phyloP scores from a whole-genome alignment of 345 rosid species.

The Melaleuca quinquenervia region DNA sequence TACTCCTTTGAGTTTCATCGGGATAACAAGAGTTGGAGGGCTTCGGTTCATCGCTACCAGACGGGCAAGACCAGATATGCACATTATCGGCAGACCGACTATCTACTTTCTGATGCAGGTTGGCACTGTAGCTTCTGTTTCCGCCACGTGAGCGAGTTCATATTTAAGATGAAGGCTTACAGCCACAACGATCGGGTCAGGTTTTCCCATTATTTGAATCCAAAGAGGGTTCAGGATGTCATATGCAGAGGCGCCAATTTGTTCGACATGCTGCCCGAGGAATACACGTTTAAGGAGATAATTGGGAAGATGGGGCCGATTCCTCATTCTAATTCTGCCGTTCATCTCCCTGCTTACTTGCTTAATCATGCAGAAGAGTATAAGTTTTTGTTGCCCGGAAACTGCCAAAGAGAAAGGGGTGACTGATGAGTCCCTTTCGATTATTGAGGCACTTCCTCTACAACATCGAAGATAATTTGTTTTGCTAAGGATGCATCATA shows the following conservation, averaged over 20 bases:
- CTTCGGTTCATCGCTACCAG: slow-evolving; percentile 64
- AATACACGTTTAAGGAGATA: slow-evolving; percentile 79
- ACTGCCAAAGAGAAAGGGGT: slow-evolving; percentile 75
- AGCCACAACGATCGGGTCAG: slow-evolving; percentile 87
- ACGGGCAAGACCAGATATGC: slow-evolving; percentile 64
- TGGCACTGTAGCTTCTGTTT: slow-evolving; percentile 99
- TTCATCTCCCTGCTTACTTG: slow-evolving; percentile 67
- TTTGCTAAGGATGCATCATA: background rate
- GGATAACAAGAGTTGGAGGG: slow-evolving; percentile 89
- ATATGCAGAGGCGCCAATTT: slow-evolving; percentile 75
- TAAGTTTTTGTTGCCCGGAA: slow-evolving; percentile 75
- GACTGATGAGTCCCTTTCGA: slow-evolving; percentile 1
- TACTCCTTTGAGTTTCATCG: slow-evolving; percentile 70
- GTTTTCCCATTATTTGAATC: slow-evolving; percentile 74
- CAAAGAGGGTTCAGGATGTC: slow-evolving; percentile 67
- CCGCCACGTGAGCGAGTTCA: slow-evolving; percentile 56
- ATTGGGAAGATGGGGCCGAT: slow-evolving; percentile 87
- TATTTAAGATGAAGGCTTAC: slow-evolving; percentile 96
- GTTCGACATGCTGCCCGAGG: slow-evolving; percentile 93
- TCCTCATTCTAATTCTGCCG: slow-evolving; percentile 62
- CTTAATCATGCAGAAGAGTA: slow-evolving; percentile 62
- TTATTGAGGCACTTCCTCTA: background rate
- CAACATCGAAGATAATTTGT: background rate
- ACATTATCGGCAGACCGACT: slow-evolving; percentile 70
- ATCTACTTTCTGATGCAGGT: slow-evolving; percentile 66